Base-by-base conservation (phyloP, 495 filamentous ascomycete genomes). In the Trichoderma gamsii region DNA sequence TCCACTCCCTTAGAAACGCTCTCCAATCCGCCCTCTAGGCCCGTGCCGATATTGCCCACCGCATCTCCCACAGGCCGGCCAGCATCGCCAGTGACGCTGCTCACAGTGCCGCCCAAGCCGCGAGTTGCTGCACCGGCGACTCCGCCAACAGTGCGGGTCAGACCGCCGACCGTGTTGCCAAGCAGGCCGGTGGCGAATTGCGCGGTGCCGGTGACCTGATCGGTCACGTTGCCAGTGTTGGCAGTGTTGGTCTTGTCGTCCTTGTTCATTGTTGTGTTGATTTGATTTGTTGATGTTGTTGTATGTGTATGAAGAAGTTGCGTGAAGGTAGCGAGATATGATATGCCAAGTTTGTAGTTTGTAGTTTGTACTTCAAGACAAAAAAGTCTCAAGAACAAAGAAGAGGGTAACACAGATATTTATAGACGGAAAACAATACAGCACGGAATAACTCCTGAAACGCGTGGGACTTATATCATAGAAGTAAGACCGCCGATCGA, bases 11-110 rank as follows among this genome's bases (percentile, higher is more conserved):
- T 81, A 13, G 86, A 83, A 43, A 89, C 81, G 41, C 72, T 74
- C 21, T 80, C 81, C 23, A 83, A 80, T 4, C 84, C 88, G 65
- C 84, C 77, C 75, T 91, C 85, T 16, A 90, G 71, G 1, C 88
- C 87, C 1, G 80, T 85, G 5, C 83, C 86, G 23, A 87, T 73
- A 72, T 81, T 86, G 13, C 85, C 82, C 56, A 92, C 69, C 0
- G 84, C 88, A 72, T 91, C 85, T 0, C 89, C 89, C 1, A 92
- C 79, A 3, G 88, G 86, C 71, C 84, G 83, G 32, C 88, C 89
- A 21, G 84, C 74, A 41, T 82, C 87, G 2, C 89, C 90, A 0
- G 84, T 86, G 12, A 77, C 83, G 8, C 83, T 83, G 6, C 69
- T 79, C 59, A 81, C 73, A 0, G 79, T 76, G 70, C 77, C 77